Evolutionary conservation across 2,329 filamentous ascomycete species (phyloP).

Genomic region (Amauroascus verrucosus): DNA sequence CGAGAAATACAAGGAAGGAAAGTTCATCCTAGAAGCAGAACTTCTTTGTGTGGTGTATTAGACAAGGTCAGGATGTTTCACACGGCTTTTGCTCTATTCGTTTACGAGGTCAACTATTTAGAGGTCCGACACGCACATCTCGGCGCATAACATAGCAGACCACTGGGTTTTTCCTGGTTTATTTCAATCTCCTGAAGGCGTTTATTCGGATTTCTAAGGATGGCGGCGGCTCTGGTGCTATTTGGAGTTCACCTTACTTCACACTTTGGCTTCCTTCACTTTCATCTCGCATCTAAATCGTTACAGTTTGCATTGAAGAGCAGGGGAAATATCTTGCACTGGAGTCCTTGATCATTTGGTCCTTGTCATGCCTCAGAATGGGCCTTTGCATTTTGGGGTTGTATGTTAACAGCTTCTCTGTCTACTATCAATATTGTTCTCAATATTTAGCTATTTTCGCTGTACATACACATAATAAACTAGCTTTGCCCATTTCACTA

Average conservation of each 20-base stretch:
- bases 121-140: background rate
- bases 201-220: background rate
- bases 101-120: background rate
- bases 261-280: background rate
- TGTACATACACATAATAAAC: background rate
- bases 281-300: background rate
- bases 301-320: background rate
- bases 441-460: background rate
- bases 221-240: slow-evolving; percentile 2
- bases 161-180: background rate
- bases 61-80: background rate
- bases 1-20: slow-evolving; percentile 98
- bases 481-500: too few species aligned
- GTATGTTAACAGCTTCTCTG: background rate
- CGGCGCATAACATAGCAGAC: background rate
- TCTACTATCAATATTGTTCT: background rate
- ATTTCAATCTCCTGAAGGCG: background rate
- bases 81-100: background rate
- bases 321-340: background rate
- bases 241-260: background rate
- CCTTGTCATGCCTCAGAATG: background rate
- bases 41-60: slow-evolving; percentile 69
- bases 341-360: background rate
- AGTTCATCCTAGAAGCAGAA: slow-evolving; percentile 92
- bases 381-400: background rate